A percentile compares a stretch with the other conserved stretches of the same genome.
phyloP scores from a whole-genome alignment of 305 asterid genomes.

The Solanum chacoense region DNA sequence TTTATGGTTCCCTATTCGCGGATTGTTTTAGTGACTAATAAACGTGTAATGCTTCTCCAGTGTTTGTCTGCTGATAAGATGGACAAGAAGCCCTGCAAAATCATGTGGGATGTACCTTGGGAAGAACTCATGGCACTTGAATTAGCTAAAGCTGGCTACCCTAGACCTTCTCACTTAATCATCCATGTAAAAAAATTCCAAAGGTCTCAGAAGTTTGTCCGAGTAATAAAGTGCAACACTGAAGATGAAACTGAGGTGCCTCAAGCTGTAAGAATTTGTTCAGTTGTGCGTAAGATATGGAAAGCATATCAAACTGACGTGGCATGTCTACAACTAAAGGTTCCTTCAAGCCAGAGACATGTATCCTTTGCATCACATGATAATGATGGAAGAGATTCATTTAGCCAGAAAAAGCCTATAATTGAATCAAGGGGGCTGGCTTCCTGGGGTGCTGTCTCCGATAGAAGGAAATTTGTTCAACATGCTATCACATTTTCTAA shows the following conservation, averaged over 20 bases:
- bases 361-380: conserved; percentile 27
- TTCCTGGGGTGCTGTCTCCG: conserved; percentile 46
- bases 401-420: conserved; percentile 29
- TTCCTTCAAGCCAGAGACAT: conserved; percentile 44
- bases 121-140: conserved; percentile 81
- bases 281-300: conserved; percentile 65
- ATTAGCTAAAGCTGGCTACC: conserved; percentile 83
- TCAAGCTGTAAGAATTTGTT: conserved; percentile 74
- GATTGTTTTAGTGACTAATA: conserved; percentile 78
- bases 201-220: conserved; percentile 82
- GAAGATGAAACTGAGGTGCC: conserved; percentile 60
- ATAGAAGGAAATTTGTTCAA: conserved; percentile 40
- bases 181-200: conserved; percentile 70
- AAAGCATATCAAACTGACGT: conserved; percentile 40
- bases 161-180: conserved; percentile 69
- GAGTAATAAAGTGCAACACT: conserved; percentile 75
- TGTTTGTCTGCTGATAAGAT: conserved; percentile 62
- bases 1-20: conserved; percentile 82
- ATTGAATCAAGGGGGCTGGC: conserved; percentile 41
- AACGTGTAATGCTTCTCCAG: conserved; percentile 86
- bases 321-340: conserved; percentile 32
- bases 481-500: conserved; percentile 67
- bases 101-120: conserved; percentile 98
- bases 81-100: conserved; percentile 92
- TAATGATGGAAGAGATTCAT: conserved; percentile 34